Conservation (phyloP, 106 monocot genomes). For the Dioscorea zingiberensis region DNA sequence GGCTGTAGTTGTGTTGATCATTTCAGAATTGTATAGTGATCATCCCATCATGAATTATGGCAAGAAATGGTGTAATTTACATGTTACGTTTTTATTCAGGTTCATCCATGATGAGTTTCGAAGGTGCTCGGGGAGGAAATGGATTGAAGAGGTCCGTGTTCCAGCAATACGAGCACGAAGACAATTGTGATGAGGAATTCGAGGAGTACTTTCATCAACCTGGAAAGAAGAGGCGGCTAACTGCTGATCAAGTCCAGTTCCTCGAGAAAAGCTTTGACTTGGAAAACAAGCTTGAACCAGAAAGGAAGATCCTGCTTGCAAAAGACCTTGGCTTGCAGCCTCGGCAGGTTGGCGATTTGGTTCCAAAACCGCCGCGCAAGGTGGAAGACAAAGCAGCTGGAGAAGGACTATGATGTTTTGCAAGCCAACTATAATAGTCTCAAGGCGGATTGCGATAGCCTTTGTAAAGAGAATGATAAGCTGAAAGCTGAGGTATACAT, state of each 20-base stretch:
- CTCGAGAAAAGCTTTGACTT: slow-evolving; percentile 58
- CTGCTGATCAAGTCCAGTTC: slow-evolving; percentile 34
- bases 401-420: slow-evolving; percentile 53
- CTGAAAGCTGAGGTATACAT: slow-evolving; percentile 64
- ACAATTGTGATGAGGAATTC: slow-evolving; percentile 17
- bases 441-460: slow-evolving; percentile 33
- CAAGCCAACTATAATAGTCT: slow-evolving; percentile 36
- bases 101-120: slow-evolving; percentile 43
- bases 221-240: slow-evolving; percentile 56
- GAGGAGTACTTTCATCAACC: slow-evolving; percentile 36
- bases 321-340: slow-evolving; percentile 56
- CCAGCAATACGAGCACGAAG: slow-evolving; percentile 15
- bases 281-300: slow-evolving; percentile 64
- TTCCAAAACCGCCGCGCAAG: slow-evolving; percentile 70
- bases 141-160: slow-evolving; percentile 7
- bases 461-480: slow-evolving; percentile 51
- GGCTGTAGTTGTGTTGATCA: background rate
- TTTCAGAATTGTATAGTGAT: too few relatives aligned
- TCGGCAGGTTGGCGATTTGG: slow-evolving; percentile 65
- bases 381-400: slow-evolving; percentile 71
- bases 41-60: too few relatives aligned
- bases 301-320: slow-evolving; percentile 57
- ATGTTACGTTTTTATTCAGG: too few relatives aligned
- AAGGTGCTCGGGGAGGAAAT: slow-evolving; percentile 12
- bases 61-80: too few relatives aligned